Percentiles rank a stretch among this genome's conserved stretches.
These are phyloP conservation scores for Stemphylium beticola DNA, from an alignment of 2,329 filamentous ascomycete genomes.

Conservation along the genomic window DNA sequence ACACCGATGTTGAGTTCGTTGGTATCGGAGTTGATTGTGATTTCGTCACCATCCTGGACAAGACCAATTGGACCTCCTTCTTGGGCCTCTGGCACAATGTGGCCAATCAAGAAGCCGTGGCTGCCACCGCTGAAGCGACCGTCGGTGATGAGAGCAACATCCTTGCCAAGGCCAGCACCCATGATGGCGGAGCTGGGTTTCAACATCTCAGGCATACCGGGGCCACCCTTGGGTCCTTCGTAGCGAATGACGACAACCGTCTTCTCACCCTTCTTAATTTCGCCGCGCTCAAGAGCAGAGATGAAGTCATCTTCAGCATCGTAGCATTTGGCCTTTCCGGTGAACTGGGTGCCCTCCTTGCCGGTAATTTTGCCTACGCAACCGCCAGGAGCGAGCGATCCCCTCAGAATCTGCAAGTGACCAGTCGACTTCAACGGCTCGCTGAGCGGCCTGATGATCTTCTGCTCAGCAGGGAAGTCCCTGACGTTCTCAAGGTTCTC, in stretches of 20 bases:
- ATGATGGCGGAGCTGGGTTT: slow-evolving; percentile 76
- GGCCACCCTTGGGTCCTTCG: slow-evolving; percentile 74
- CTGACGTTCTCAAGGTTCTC: slow-evolving; percentile 61
- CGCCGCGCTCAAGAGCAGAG: slow-evolving; percentile 67
- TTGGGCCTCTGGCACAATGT: slow-evolving; percentile 86
- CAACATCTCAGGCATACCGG: slow-evolving; percentile 78
- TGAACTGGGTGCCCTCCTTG: slow-evolving; percentile 73
- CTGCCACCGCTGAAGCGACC: slow-evolving; percentile 80
- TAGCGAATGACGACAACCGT: slow-evolving; percentile 78
- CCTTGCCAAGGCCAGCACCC: slow-evolving; percentile 74
- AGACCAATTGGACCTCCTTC: slow-evolving; percentile 85
- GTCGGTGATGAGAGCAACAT: slow-evolving; percentile 76
- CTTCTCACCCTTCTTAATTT: slow-evolving; percentile 77
- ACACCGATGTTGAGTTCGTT: slow-evolving; percentile 70
- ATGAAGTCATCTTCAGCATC: slow-evolving; percentile 74
- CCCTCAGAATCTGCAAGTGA: slow-evolving; percentile 75
- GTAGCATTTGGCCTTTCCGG: slow-evolving; percentile 73
- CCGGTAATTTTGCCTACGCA: slow-evolving; percentile 78
- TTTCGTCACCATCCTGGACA: slow-evolving; percentile 78
- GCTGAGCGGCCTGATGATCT: slow-evolving; percentile 71
- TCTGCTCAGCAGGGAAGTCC: slow-evolving; percentile 71
- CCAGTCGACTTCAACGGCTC: slow-evolving; percentile 74
- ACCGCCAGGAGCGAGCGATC: slow-evolving; percentile 71
- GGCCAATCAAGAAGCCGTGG: slow-evolving; percentile 86
- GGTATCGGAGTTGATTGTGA: slow-evolving; percentile 82